Base-by-base conservation (phyloP, 148 eudicot genomes). In the Mesembryanthemum crystallinum region DNA sequence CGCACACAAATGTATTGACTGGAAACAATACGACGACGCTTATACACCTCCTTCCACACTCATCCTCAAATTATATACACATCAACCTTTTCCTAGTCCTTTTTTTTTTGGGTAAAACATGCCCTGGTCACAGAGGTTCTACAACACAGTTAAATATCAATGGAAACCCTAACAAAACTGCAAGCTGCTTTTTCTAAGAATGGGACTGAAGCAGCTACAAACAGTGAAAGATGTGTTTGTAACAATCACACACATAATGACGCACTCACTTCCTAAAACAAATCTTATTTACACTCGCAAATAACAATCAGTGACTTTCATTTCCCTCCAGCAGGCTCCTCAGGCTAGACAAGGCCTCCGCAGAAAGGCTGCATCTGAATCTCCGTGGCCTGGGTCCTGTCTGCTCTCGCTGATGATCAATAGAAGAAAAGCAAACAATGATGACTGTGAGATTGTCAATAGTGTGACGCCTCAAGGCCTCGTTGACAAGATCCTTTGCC, bases 381-480 rank as follows among this genome's bases (percentile, higher is more conserved):
- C 82, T 85, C 47, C 78, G 73, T 20, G 83, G 91, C 49, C 83
- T n/a, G n/a, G n/a, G n/a, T n/a, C n/a, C n/a, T n/a, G n/a, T 83
- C 39, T 75, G 80, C 63, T 83, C 88, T 25, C 72, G 54, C 23
- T 47, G 73, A 20, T 83, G 84, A 42, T 88, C 88, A 0, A 75
- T 64, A 17, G 90, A 65, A 30, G 87, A 78, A 58, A 90, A 86
- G 76, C 93, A 92, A 43, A 92, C 88, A 4, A 90, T 83, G 5
- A 92, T 80, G 7, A 85, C 98, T 0, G 98, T 89, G 51, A 92
- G 89, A 73, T 90, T 92, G 68, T 92, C 98, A 12, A 82, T 77
- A 14, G 98, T 89, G 74, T 84, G 72, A 47, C 84, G 87, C 33
- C 98, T 80, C 68, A 92, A 73, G 18, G 98, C 96, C 80, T 91